These are phyloP conservation scores for Beauveria sp. DNA, from an alignment of 2,329 filamentous ascomycete species.

Conservation along the genomic window DNA sequence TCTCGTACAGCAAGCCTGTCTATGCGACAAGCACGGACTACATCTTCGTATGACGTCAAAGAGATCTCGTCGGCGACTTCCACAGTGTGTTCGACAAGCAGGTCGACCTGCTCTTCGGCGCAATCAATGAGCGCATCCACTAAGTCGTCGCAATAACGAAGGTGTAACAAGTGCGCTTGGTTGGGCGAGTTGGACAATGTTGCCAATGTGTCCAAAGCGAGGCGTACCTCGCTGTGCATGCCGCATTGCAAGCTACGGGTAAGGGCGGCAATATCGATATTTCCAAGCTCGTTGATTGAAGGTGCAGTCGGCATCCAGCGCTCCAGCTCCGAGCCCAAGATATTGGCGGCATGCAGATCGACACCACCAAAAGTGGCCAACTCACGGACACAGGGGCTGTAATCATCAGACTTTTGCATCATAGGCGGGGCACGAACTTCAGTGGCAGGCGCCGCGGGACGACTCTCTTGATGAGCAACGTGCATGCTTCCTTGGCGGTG, in stretches of 20 bases:
- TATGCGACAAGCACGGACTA: conserved; percentile 66
- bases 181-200: conserved; percentile 56
- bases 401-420: conserved; percentile 41
- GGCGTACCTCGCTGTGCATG: conserved; percentile 78
- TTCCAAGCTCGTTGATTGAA: conserved; percentile 66
- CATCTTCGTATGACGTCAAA: conserved; percentile 78
- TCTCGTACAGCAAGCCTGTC: conserved; percentile 69
- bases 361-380: conserved; percentile 63
- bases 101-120: conserved; percentile 78
- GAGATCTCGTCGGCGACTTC: conserved; percentile 84
- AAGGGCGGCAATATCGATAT: conserved; percentile 83
- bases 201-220: conserved; percentile 78
- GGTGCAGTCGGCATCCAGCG: conserved; percentile 69
- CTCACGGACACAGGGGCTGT: conserved; percentile 47
- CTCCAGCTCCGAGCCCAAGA: conserved; percentile 59
- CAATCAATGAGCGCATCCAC: conserved; percentile 84
- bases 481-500: conserved; percentile 25
- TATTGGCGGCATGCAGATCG: conserved; percentile 55
- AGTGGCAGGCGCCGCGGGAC: conserved; percentile 17
- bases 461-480: conserved; percentile 28
- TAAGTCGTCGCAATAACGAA: conserved; percentile 77
- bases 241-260: conserved; percentile 86
- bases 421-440: conserved; percentile 27
- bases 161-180: conserved; percentile 55
- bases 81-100: conserved; percentile 74